These are phyloP conservation scores for Umbilicus rupestris DNA, from an alignment of 164 flowering plant genomes.

Conservation along the genomic window DNA sequence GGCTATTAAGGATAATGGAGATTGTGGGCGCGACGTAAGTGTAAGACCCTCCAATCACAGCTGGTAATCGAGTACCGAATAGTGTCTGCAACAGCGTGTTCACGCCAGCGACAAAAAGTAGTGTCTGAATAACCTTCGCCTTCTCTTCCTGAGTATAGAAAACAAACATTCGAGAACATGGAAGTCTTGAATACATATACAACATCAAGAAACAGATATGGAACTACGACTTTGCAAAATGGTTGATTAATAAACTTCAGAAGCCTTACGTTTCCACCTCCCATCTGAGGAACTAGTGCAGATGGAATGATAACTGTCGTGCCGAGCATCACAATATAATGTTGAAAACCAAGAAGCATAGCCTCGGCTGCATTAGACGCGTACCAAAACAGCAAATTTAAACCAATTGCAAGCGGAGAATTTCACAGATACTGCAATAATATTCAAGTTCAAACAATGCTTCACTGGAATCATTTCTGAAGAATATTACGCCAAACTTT, in stretches of 20 bases:
- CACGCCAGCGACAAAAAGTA: constrained; percentile 6
- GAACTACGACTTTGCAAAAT: background rate
- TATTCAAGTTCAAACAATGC: background rate
- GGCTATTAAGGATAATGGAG: constrained; percentile 9
- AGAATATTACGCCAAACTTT: no score
- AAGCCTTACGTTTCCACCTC: constrained; percentile 10
- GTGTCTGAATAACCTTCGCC: constrained; percentile 10
- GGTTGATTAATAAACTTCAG: background rate
- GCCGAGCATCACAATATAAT: constrained; percentile 12
- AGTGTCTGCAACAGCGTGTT: constrained; percentile 7
- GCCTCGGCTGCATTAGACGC: constrained; percentile 9
- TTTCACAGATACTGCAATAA: background rate
- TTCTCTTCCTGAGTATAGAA: constrained; percentile 1
- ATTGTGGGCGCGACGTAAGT: constrained; percentile 10
- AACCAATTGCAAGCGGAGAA: background rate
- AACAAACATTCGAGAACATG: background rate
- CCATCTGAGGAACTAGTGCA: constrained; percentile 12
- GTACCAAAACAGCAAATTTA: background rate
- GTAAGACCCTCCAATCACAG: constrained; percentile 10
- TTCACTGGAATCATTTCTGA: background rate
- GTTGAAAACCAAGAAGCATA: constrained; percentile 10
- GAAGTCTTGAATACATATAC: background rate
- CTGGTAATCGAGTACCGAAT: constrained; percentile 9
- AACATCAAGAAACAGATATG: background rate
- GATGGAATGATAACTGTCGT: constrained; percentile 10